phyloP scores from a whole-genome alignment of 2,329 filamentous ascomycete genomes.

The Penicillium sp. region DNA sequence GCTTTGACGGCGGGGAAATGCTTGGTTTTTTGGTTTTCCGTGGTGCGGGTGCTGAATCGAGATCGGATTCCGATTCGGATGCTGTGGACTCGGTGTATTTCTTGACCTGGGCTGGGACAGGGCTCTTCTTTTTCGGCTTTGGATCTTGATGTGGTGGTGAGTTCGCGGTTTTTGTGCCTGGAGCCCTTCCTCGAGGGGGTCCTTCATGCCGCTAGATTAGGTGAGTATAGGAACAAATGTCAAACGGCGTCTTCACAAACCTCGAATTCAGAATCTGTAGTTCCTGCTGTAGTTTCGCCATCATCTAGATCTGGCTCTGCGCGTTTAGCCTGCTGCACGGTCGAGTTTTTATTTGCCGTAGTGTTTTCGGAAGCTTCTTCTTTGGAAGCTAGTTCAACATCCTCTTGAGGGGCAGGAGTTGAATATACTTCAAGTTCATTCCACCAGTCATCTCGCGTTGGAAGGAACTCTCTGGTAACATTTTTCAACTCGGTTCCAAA shows the following conservation, averaged over 20 bases:
- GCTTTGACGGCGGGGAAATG: not conserved
- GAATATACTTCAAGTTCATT: slow-evolving; percentile 21
- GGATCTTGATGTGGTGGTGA: slow-evolving; percentile 4
- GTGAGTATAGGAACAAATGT: slow-evolving; percentile 4
- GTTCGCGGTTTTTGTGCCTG: slow-evolving; percentile 4
- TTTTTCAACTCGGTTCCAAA: slow-evolving; percentile 13
- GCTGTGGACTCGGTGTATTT: slow-evolving; percentile 17
- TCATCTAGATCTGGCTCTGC: slow-evolving; percentile 15
- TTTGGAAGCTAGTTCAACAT: slow-evolving; percentile 2
- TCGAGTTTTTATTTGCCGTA: not conserved
- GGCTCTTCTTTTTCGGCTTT: not conserved
- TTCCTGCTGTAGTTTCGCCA: slow-evolving; percentile 26
- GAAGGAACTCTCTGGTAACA: slow-evolving; percentile 18
- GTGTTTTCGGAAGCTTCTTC: not conserved
- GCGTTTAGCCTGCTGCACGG: not conserved
- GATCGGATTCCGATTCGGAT: slow-evolving; percentile 10
- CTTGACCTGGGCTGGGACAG: slow-evolving; percentile 6
- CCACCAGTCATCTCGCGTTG: slow-evolving; percentile 41
- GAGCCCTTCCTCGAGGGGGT: slow-evolving; percentile 33
- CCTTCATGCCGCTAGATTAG: slow-evolving; percentile 41
- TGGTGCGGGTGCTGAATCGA: not conserved
- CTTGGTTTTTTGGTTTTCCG: not conserved
- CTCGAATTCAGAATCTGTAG: slow-evolving; percentile 44
- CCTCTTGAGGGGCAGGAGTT: slow-evolving; percentile 2
- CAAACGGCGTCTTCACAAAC: slow-evolving; percentile 27